Base-by-base conservation (phyloP, 129 eudicot species). In the Escallonia herrerae region DNA sequence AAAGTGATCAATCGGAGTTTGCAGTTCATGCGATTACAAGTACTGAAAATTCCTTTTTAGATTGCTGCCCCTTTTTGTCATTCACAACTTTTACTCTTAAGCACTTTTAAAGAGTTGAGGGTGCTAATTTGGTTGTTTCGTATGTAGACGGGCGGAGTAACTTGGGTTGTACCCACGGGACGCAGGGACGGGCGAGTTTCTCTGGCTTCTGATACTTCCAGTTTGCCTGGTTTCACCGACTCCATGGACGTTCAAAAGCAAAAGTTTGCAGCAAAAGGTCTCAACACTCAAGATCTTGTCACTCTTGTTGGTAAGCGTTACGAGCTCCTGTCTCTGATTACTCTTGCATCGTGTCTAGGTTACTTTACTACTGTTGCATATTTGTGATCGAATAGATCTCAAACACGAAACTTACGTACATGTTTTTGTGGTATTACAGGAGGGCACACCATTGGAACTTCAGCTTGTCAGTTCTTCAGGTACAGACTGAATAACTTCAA, bases 131-230 rank as follows among this genome's bases (percentile, higher is more conserved):
- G 64, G 0, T 39, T 62, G 14, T 42, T 15, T 3, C 39, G n/a
- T 43, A 6, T 72, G 75, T 65, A 83, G 90, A 69, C 74, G 0
- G 86, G 85, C 39, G 95, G 90, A 40, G 9, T 15, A 0, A 37
- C 80, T 15, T 87, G 83, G 86, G 47, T 68, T 0, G 91, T 86
- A 14, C 90, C 83, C 7, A 76, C 85, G 3, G 97, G 97, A 42
- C 80, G 97, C 0, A 81, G 84, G 72, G 97, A 90, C 41, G 97
- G 97, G 3, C 66, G 73, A 46, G 83, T 90, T 64, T 86, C 97
- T 22, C 60, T 74, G 39, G 91, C 91, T 42, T 63, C 81, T 3
- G 95, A 86, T 46, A 69, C 90, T 43, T 64, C 74, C 13, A 80
- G 77, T 70, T 55, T 86, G 56, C 97, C 91, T 0, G 78, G 77